phyloP scores from a whole-genome alignment of 2,329 filamentous ascomycete species.

The Colletotrichum sp. region DNA sequence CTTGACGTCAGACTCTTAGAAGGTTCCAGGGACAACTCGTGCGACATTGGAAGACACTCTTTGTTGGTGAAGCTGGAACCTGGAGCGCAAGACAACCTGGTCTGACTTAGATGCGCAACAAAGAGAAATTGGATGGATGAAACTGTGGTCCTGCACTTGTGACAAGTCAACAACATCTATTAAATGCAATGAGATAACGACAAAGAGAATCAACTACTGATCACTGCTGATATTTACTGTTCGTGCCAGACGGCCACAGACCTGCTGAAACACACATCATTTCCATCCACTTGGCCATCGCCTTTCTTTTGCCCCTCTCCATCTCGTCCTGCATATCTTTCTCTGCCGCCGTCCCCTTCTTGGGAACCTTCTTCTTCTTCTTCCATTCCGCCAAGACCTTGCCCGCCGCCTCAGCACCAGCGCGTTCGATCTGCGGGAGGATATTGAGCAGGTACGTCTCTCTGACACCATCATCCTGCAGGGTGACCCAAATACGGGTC shows the following conservation, averaged over 20 bases:
- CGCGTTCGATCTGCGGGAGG: not conserved
- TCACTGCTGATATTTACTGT: too few relatives aligned
- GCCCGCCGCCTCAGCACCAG: not conserved
- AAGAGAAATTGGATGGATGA: not conserved
- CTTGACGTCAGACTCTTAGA: not conserved
- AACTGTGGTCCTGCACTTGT: not conserved
- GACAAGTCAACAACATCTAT: not conserved
- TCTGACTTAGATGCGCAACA: not conserved
- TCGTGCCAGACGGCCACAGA: not conserved
- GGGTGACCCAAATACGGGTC: not conserved
- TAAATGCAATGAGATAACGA: not conserved
- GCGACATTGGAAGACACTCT: not conserved
- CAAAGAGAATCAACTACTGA: not conserved
- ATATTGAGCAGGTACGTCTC: not conserved
- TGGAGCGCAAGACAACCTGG: too few relatives aligned
- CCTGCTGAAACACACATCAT: not conserved
- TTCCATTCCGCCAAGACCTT: not conserved
- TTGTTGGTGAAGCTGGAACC: not conserved
- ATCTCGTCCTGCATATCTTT: not conserved
- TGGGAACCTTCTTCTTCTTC: not conserved
- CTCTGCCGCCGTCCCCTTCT: not conserved
- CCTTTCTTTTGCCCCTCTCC: not conserved
- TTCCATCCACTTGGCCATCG: not conserved
- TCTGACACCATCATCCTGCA: not conserved
- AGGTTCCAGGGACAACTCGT: too few relatives aligned